Conservation (phyloP, 768 basidiomycete species). For the Leccinum broughii region DNA sequence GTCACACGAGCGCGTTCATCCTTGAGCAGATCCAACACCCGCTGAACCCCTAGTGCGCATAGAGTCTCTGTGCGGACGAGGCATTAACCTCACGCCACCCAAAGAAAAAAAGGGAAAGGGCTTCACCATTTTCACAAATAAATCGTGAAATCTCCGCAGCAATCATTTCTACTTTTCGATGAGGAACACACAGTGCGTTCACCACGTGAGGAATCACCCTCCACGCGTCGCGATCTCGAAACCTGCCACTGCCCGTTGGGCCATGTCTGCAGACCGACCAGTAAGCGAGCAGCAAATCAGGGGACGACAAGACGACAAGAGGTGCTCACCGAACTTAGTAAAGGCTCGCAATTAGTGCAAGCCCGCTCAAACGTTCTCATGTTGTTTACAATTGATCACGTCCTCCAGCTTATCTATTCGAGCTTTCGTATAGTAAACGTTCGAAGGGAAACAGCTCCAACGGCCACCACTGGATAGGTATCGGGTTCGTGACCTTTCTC, state of each 20-base stretch:
- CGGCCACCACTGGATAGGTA: no score
- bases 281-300: not conserved
- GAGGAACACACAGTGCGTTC: no score
- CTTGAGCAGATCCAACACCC: slow-evolving; percentile 18
- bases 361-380: slow-evolving; percentile 3
- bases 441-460: no score
- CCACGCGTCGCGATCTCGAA: slow-evolving; percentile 1
- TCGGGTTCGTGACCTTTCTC: no score
- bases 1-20: slow-evolving; percentile 20
- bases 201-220: not conserved
- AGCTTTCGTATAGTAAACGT: no score
- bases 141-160: slow-evolving; percentile 15
- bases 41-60: slow-evolving; percentile 9
- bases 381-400: no score
- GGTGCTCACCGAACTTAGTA: slow-evolving; percentile 19
- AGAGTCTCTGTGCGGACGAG: slow-evolving; percentile 9
- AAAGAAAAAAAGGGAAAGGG: not conserved
- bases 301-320: no score
- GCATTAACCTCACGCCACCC: not conserved
- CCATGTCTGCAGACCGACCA: slow-evolving; percentile 4
- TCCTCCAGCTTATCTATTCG: not conserved
- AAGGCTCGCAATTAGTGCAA: slow-evolving; percentile 27
- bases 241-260: not conserved
- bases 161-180: not conserved
- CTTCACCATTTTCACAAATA: slow-evolving; percentile 18